Percentiles rank a stretch among this genome's conserved stretches.
phyloP scores from a whole-genome alignment of 306 rosid species.

The Rosa rugosa region DNA sequence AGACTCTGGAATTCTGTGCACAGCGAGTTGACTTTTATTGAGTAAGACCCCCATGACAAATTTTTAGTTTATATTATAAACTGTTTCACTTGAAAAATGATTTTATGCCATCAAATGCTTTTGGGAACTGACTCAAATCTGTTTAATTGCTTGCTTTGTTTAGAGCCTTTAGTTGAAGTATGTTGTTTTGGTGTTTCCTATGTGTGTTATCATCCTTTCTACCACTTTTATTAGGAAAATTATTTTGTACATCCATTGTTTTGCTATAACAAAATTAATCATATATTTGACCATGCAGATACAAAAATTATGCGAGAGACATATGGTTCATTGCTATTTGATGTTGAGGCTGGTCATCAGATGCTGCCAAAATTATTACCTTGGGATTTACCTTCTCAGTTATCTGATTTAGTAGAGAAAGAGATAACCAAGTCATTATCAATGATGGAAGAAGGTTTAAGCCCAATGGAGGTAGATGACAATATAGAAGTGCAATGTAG shows the following conservation, averaged over 20 bases:
- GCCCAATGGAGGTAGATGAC: constrained; percentile 37
- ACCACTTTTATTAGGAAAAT: background rate
- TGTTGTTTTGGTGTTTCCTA: background rate
- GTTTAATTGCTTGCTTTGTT: constrained; percentile 15
- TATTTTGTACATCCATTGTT: background rate
- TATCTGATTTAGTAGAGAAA: constrained; percentile 65
- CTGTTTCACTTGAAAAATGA: background rate
- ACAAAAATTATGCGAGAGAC: constrained; percentile 35
- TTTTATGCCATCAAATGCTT: background rate
- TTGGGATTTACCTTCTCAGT: constrained; percentile 73
- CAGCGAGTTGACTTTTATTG: background rate
- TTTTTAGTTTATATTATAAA: background rate
- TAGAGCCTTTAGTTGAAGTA: background rate
- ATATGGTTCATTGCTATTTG: constrained; percentile 63
- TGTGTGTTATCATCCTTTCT: background rate
- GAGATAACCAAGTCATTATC: constrained; percentile 53
- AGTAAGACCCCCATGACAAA: background rate
- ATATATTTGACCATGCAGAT: constrained; percentile 43
- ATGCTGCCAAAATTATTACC: constrained; percentile 77
- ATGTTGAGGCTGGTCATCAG: constrained; percentile 69
- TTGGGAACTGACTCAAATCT: constrained; percentile 1
- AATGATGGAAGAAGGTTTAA: constrained; percentile 44
- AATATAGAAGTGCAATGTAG: constrained; percentile 34
- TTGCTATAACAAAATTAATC: background rate
- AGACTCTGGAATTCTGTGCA: background rate